Evolutionary conservation across 371 early-diverging fungal species (phyloP), one percentile per base, ranked within the genome.

Genomic region (Mortierella sp.): DNA sequence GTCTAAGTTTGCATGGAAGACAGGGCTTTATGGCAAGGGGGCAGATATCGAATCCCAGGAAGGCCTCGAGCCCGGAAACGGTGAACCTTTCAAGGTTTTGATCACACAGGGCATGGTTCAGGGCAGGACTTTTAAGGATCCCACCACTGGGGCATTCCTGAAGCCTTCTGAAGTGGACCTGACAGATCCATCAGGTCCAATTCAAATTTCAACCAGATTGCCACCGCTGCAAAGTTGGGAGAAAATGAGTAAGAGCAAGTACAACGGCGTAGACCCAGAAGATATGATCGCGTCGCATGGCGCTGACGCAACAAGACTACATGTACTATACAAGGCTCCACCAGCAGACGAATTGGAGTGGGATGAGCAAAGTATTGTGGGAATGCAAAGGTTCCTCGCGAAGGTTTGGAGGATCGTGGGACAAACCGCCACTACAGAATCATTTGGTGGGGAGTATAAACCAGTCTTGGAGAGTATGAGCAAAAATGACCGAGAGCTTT

Each of bases 81-180:
- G 92, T 13, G 98, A 97, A 67, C 98, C 98, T 15, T 97, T 97
- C 76, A 88, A 88, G 63, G 84, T 86, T 32, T 79, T 97, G 34
- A 76, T 97, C n/a, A 94, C 95, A 5, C 97, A 94, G 88, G 98
- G 98, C 0, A 97, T 98, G 98, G 98, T 98, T 2, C 95, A 94
- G 58, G 96, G 95, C 1, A 87, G 87, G 66, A 96, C 97, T 0
- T 92, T 89, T 69, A 94, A 93, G 69, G 93, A 94, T 73, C 93
- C 94, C 0, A 68, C 67, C 2, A 93, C 92, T 0, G 93, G 91
- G 26, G 82, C 93, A n/a, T 98, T 95, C 75, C 84, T 97, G 49
- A 92, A 88, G 56, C 92, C 91, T 0, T 89, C 90, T 1, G 96
- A 96, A 61, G 86, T 96, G 0, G 94, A 92, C 65, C 35, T 84